Evolutionary conservation across 441 rosid genomes (phyloP), one percentile per base, ranked within the genome.

Genomic region (Daphne laureola): DNA sequence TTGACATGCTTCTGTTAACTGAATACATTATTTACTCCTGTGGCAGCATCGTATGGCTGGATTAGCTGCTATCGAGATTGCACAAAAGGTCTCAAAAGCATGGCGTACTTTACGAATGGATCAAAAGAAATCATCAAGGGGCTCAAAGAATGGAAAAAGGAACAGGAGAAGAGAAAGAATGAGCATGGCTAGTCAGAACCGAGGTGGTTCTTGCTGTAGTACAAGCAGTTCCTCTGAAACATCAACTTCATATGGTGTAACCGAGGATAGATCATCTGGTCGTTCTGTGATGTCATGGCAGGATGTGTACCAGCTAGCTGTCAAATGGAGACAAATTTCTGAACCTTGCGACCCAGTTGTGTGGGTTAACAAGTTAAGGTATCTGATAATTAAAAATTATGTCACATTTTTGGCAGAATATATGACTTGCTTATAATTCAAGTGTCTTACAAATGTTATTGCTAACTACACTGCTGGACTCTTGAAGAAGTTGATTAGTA

Each of bases 331-430:
- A 69, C 99, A 93, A 78, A 87, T 93, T 68, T 93, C 99, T 67
- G 97, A 93, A 76, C 99, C 99, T 66, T 93, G 97, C 72, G 96
- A 93, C 58, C 97, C 97, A 40, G 97, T 93, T 68, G 95, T 93
- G 48, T 93, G 99, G 99, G 80, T 93, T 59, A 82, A 93, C 81
- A 90, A 82, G 71, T 78, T 93, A 72, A 82, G 97, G 96, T 83
- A 68, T 59, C 43, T 21, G 43, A 38, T 58, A 7, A n/a, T n/a
- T n/a, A n/a, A n/a, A n/a, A n/a, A n/a, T 31, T 31, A 31, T 31
- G 38, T 31, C 38, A 31, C 38, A 31, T 31, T 31, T 31, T 31
- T 6, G 11, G 38, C 11, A 9, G 38, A 31, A 31, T 31, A 31
- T 6, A 31, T 31, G 38, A 9, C 38, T 31, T 6, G 38, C 38